Evolutionary conservation across 2,329 filamentous ascomycete genomes (phyloP), one percentile per base, ranked within the genome.

Genomic region (Phialophora macrospora): DNA sequence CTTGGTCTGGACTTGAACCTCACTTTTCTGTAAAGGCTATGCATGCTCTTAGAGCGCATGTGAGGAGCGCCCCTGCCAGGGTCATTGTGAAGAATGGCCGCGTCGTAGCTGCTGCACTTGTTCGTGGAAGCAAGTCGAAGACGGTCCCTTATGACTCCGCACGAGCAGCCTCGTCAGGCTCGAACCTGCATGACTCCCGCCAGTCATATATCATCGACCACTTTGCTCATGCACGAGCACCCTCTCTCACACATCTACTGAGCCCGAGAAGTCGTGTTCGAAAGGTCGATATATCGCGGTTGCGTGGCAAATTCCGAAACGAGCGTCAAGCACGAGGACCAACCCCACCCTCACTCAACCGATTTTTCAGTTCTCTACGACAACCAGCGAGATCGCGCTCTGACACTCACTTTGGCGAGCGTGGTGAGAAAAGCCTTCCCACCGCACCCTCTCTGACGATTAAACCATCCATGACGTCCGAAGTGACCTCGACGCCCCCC

Each of bases 401-500:
- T 57, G 46, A 28, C 24, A 30, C 24, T 2, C n/a, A 12, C 20
- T 20, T n/a, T 49, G 26, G 20, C 56, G 38, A 20, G 38, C 26
- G 26, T n/a, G 24, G 20, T 46, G 26, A 44, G 14, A 14, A 17
- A 22, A 32, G 20, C 26, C 20, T 38, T 17, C 6, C 26, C 49
- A 26, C 51, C 52, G 32, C 11, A 48, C 54, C 26, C 46, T 30
- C 22, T 17, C 63, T 22, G 12, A 44, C 28, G n/a, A n/a, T 41
- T 30, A 26, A 28, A 34, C 41, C 58, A 51, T 52, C 60, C 63
- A 70, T 70, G 68, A 66, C 68, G 57, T 63, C 67, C 64, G 66
- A 68, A 55, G 44, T 56, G n/a, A 62, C 68, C 14, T 59, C 57
- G 28, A 60, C 41, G 52, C 38, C 68, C 11, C 28, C 64, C 24